A percentile compares a stretch with the other conserved stretches of the same genome.
phyloP scores from a whole-genome alignment of 2,329 filamentous ascomycete genomes.

The Colletotrichum sp. region DNA sequence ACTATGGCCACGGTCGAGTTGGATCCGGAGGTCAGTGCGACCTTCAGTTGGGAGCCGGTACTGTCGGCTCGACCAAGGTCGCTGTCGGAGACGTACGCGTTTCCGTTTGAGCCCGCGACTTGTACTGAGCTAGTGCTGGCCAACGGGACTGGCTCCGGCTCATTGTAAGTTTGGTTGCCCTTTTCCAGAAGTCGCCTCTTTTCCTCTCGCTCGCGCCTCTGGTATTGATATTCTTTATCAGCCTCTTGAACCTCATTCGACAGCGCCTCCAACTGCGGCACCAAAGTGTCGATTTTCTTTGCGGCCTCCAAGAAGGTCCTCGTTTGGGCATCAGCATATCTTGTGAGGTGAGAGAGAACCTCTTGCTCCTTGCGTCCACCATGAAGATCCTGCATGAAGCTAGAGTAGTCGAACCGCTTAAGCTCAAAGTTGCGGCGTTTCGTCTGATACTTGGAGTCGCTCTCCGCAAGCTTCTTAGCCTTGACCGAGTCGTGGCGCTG shows the following conservation, averaged over 20 bases:
- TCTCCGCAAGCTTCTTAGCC: slow-evolving; percentile 94
- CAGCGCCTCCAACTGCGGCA: slow-evolving; percentile 89
- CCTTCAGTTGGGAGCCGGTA: slow-evolving; percentile 70
- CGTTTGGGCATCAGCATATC: slow-evolving; percentile 90
- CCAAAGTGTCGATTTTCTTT: slow-evolving; percentile 83
- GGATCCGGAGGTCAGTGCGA: slow-evolving; percentile 50
- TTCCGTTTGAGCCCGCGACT: slow-evolving; percentile 45
- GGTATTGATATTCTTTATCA: slow-evolving; percentile 96
- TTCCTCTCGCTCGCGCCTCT: slow-evolving; percentile 93
- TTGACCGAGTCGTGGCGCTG: slow-evolving; percentile 95
- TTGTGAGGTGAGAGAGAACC: slow-evolving; percentile 91
- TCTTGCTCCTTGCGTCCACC: slow-evolving; percentile 99
- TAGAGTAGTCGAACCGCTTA: slow-evolving; percentile 98
- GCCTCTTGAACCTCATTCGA: slow-evolving; percentile 88
- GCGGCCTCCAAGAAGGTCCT: slow-evolving; percentile 81
- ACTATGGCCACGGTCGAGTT: slow-evolving; percentile 32
- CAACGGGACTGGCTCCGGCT: slow-evolving; percentile 65
- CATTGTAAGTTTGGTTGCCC: slow-evolving; percentile 75
- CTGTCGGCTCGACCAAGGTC: slow-evolving; percentile 78
- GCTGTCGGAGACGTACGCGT: slow-evolving; percentile 62
- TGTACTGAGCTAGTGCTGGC: slow-evolving; percentile 36
- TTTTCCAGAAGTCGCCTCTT: slow-evolving; percentile 91
- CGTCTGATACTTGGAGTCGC: slow-evolving; percentile 93
- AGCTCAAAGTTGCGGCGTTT: slow-evolving; percentile 96
- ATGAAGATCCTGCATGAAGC: slow-evolving; percentile 99